Conservation (phyloP, 768 basidiomycete species). For the Serendipita vermifera region DNA sequence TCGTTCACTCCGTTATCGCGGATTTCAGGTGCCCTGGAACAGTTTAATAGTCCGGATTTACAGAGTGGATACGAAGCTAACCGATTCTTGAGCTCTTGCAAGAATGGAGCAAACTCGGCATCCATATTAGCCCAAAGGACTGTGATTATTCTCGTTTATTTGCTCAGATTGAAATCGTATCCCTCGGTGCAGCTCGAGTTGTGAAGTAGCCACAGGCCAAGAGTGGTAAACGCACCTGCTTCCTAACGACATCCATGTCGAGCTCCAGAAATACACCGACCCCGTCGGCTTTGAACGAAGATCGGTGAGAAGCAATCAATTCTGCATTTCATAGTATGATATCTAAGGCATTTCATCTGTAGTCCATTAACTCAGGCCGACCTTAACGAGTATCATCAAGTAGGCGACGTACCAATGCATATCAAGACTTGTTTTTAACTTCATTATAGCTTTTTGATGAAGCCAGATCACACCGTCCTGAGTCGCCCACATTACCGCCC, state of each 20-base stretch:
- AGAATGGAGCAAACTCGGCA: background rate
- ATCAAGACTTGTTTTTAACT: background rate
- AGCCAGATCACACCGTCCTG: background rate
- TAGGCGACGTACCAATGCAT: too few relatives aligned
- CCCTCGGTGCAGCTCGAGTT: too few relatives aligned
- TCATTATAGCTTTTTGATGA: background rate
- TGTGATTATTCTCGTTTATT: too few relatives aligned
- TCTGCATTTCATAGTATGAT: too few relatives aligned
- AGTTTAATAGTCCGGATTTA: background rate
- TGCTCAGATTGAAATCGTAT: too few relatives aligned
- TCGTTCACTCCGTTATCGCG: slow-evolving; percentile 3
- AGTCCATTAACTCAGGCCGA: slow-evolving; percentile 1
- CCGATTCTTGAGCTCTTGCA: slow-evolving; percentile 7
- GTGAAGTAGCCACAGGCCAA: background rate
- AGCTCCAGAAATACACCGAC: background rate
- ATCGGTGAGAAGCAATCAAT: too few relatives aligned
- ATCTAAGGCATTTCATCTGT: too few relatives aligned
- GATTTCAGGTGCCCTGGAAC: background rate
- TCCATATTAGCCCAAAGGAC: too few relatives aligned
- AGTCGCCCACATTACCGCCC: background rate
- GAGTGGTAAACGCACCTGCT: background rate
- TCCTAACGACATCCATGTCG: too few relatives aligned
- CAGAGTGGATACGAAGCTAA: background rate
- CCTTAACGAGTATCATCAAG: slow-evolving; percentile 5
- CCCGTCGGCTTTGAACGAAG: too few relatives aligned